These are phyloP conservation scores for Diaporthe eres DNA, from an alignment of 2,329 filamentous ascomycete genomes.

Conservation along the genomic window DNA sequence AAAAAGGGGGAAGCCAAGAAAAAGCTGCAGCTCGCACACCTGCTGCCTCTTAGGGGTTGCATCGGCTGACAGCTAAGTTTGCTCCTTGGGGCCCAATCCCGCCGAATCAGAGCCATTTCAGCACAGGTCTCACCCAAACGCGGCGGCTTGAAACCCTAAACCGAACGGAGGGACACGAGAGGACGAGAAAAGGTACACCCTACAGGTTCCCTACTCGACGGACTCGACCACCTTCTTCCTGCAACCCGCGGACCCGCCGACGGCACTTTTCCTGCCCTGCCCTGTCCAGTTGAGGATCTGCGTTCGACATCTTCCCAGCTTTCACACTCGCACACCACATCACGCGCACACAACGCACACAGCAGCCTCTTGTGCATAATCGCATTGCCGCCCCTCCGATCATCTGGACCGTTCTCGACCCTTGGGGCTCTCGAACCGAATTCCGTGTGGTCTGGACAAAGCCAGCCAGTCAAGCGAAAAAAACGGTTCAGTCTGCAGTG, in stretches of 20 bases:
- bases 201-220: conserved; percentile 19
- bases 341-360: background rate
- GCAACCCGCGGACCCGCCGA: conserved; percentile 35
- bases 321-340: background rate
- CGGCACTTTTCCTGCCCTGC: conserved; percentile 27
- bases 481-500: conserved; percentile 24
- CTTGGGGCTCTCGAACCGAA: conserved; percentile 10
- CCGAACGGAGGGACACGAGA: conserved; percentile 33
- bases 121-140: conserved; percentile 41
- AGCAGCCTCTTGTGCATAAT: conserved; percentile 8
- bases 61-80: conserved; percentile 39
- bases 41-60: conserved; percentile 31
- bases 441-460: conserved; percentile 9
- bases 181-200: conserved; percentile 35
- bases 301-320: conserved; percentile 6
- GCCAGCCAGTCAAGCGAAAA: conserved; percentile 37
- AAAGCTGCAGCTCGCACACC: conserved; percentile 32
- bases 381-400: conserved; percentile 11
- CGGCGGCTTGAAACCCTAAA: conserved; percentile 38
- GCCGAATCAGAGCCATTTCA: conserved; percentile 40
- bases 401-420: conserved; percentile 26
- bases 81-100: conserved; percentile 28
- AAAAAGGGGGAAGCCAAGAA: conserved; percentile 27
- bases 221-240: conserved; percentile 34
- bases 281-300: conserved; percentile 23